Conservation (phyloP, 441 rosid species). For the Adansonia grandidieri region DNA sequence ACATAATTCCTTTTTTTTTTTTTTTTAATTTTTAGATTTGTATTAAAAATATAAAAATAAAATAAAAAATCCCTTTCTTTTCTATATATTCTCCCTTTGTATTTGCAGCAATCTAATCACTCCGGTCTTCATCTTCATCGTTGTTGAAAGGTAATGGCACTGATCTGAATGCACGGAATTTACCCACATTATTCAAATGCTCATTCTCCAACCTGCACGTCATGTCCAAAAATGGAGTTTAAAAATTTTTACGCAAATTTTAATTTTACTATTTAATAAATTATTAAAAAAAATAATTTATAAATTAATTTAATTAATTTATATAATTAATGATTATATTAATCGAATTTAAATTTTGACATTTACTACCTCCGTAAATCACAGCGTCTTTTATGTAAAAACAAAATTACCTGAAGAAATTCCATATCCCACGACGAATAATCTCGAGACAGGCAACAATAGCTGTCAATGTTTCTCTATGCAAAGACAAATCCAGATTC, state of each 20-base stretch:
- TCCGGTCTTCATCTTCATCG: slow-evolving; percentile 14
- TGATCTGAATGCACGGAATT: slow-evolving; percentile 74
- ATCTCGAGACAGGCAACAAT: slow-evolving; percentile 60
- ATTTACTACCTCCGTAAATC: too few species aligned
- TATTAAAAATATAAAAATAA: too few species aligned
- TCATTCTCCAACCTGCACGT: slow-evolving; percentile 80
- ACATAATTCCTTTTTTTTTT: too few species aligned
- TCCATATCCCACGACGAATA: slow-evolving; percentile 65
- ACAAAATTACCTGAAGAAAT: slow-evolving; percentile 50
- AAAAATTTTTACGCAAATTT: too few species aligned
- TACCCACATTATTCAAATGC: slow-evolving; percentile 86
- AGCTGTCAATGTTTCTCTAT: slow-evolving; percentile 36
- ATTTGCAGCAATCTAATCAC: background rate
- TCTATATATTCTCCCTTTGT: background rate
- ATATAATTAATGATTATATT: too few species aligned
- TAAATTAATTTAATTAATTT: background rate
- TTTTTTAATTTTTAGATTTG: too few species aligned
- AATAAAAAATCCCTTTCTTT: too few species aligned
- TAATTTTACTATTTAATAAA: too few species aligned
- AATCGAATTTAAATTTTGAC: too few species aligned
- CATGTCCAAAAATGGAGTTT: background rate
- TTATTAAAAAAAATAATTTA: background rate
- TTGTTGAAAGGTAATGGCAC: slow-evolving; percentile 68
- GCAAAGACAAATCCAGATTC: slow-evolving; percentile 41
- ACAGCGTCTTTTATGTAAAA: too few species aligned